Percentiles rank a stretch among this genome's conserved stretches.
Evolutionary conservation across 768 basidiomycete genomes (phyloP).

Genomic region (Amanita polypyramis): DNA sequence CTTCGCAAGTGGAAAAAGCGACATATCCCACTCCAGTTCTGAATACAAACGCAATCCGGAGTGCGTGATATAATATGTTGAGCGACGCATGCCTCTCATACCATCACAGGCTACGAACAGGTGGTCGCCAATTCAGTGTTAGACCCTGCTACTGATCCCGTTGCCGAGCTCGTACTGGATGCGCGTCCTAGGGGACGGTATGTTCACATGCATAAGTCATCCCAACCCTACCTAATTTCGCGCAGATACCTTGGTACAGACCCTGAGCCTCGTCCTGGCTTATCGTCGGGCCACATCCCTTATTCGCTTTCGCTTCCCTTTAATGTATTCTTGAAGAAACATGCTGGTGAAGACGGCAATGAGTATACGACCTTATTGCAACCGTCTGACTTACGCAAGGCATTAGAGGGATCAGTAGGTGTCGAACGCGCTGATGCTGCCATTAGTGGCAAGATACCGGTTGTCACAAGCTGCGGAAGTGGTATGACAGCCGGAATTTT

Average conservation of each 20-base stretch:
- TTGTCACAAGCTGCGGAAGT: constrained; percentile 82
- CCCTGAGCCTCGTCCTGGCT: constrained; percentile 81
- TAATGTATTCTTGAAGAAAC: constrained; percentile 50
- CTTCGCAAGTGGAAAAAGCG: constrained; percentile 16
- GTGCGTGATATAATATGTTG: constrained; percentile 22
- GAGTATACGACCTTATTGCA: constrained; percentile 54
- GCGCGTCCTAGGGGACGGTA: constrained; percentile 80
- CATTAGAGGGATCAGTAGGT: constrained; percentile 57
- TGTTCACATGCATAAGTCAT: constrained; percentile 11
- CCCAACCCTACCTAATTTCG: background rate
- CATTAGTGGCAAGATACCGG: constrained; percentile 44
- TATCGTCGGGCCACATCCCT: constrained; percentile 91
- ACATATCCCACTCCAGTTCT: constrained; percentile 46
- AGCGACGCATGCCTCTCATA: constrained; percentile 6
- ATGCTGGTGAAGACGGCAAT: constrained; percentile 25
- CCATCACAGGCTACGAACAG: constrained; percentile 60
- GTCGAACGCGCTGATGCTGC: constrained; percentile 42
- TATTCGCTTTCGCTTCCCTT: constrained; percentile 81
- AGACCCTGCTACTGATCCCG: constrained; percentile 29
- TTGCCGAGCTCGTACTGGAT: constrained; percentile 71
- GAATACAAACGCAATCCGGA: constrained; percentile 38
- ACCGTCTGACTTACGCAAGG: constrained; percentile 43
- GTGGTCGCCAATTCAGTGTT: constrained; percentile 60
- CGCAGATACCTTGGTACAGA: constrained; percentile 68
- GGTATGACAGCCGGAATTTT: constrained; percentile 97